Conservation (phyloP, 2,329 filamentous ascomycete genomes). For the Ophiosphaerella herpotricha region DNA sequence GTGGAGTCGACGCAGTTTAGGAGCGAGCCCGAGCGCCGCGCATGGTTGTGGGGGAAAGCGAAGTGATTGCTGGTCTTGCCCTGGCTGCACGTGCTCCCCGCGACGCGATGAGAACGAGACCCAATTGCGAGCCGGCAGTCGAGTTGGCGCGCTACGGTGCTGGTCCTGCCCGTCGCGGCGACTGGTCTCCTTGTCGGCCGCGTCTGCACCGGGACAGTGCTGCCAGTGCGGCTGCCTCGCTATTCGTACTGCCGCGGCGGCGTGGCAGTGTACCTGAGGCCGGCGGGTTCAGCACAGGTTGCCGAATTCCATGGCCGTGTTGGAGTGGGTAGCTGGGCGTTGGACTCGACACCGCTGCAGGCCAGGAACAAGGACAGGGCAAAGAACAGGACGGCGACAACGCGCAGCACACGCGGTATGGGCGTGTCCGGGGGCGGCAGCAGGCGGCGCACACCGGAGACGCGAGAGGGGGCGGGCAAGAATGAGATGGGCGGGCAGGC, state of each 20-base stretch:
- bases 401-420: conserved; percentile 35
- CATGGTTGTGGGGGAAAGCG: conserved; percentile 35
- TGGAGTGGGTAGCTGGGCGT: conserved; percentile 10
- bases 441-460: conserved; percentile 5
- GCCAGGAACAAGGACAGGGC: conserved; percentile 15
- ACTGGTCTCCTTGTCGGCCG: no score
- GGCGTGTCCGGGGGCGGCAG: conserved; percentile 21
- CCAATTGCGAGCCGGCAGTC: conserved; percentile 22
- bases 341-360: conserved; percentile 25
- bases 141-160: conserved; percentile 31
- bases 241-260: conserved; percentile 33
- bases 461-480: conserved; percentile 3
- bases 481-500: conserved; percentile 18
- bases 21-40: conserved; percentile 60
- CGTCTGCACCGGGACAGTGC: conserved; percentile 78
- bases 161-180: conserved; percentile 26
- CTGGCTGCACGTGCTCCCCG: conserved; percentile 15
- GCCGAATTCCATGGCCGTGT: conserved; percentile 34
- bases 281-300: conserved; percentile 24
- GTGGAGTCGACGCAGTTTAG: conserved; percentile 71
- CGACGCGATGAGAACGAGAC: conserved; percentile 19
- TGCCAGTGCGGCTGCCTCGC: conserved; percentile 46
- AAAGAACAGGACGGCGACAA: conserved; percentile 18
- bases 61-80: conserved; percentile 21
- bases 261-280: conserved; percentile 73